These are phyloP conservation scores for Talaromyces sp. DNA, from an alignment of 2,329 filamentous ascomycete genomes.

Conservation along the genomic window DNA sequence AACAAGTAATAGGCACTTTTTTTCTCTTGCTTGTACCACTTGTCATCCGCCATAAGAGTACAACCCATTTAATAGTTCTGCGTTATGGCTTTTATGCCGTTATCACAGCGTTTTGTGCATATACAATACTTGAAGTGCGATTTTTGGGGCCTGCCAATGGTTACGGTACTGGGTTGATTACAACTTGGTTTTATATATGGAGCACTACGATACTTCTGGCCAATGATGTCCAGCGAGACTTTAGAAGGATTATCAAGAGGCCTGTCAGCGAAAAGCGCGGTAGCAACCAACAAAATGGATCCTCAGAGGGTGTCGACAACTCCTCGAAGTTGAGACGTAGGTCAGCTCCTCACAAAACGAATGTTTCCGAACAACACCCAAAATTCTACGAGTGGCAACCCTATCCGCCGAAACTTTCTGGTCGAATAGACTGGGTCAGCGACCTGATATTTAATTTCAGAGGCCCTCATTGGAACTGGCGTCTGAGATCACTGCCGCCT, in stretches of 20 bases:
- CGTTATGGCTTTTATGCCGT: constrained; percentile 47
- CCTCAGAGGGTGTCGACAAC: not conserved
- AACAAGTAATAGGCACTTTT: constrained; percentile 30
- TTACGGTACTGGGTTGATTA: constrained; percentile 54
- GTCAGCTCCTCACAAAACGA: not conserved
- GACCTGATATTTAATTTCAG: constrained; percentile 58
- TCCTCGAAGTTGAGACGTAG: not conserved
- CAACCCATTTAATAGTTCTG: constrained; percentile 28
- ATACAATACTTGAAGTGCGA: constrained; percentile 44
- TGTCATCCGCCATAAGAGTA: constrained; percentile 47
- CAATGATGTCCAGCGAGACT: constrained; percentile 55
- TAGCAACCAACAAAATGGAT: not conserved
- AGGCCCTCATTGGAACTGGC: constrained; percentile 60
- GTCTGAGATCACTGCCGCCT: constrained; percentile 45
- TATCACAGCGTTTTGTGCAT: constrained; percentile 43
- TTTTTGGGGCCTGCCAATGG: constrained; percentile 51
- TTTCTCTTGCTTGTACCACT: constrained; percentile 48
- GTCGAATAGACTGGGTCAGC: constrained; percentile 57
- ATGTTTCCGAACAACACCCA: not conserved
- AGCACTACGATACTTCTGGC: constrained; percentile 51
- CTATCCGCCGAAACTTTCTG: constrained; percentile 49
- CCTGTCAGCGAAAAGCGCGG: not conserved
- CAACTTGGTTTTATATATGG: constrained; percentile 55
- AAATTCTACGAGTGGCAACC: constrained; percentile 51
- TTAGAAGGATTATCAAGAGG: constrained; percentile 51